Conservation (phyloP, 2,329 filamentous ascomycete genomes). For the Macrophomina phaseolina region DNA sequence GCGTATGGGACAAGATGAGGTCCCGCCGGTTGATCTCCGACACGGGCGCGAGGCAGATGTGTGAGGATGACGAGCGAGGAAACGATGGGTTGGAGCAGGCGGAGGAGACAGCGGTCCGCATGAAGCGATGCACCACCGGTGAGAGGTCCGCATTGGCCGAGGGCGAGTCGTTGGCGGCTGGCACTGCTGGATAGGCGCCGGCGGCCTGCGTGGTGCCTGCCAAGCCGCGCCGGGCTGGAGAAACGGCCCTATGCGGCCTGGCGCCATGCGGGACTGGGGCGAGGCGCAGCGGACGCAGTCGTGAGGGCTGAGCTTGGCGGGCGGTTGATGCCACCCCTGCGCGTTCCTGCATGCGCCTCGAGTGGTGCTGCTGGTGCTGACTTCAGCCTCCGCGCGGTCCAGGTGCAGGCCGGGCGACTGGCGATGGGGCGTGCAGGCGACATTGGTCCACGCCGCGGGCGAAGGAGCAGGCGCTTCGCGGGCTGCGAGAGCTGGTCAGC, state of each 20-base stretch:
- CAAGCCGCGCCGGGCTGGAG: constrained; percentile 4
- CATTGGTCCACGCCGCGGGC: background rate
- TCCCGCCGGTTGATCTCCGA: constrained; percentile 9
- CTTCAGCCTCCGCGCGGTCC: background rate
- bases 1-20: constrained; percentile 8
- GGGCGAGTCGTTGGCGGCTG: background rate
- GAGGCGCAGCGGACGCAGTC: background rate
- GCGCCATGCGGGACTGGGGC: background rate
- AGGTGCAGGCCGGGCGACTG: background rate
- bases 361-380: background rate
- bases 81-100: background rate
- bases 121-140: constrained; percentile 3
- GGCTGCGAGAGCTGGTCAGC: background rate
- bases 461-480: background rate
- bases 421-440: background rate
- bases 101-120: background rate
- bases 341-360: constrained; percentile 17
- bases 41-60: background rate
- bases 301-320: constrained; percentile 3
- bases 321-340: constrained; percentile 17
- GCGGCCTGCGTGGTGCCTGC: background rate
- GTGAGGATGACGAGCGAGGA: background rate
- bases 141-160: background rate
- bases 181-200: background rate
- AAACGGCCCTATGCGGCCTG: constrained; percentile 9